Evolutionary conservation across 2,329 filamentous ascomycete genomes (phyloP).

Genomic region (Truncatella angustata): DNA sequence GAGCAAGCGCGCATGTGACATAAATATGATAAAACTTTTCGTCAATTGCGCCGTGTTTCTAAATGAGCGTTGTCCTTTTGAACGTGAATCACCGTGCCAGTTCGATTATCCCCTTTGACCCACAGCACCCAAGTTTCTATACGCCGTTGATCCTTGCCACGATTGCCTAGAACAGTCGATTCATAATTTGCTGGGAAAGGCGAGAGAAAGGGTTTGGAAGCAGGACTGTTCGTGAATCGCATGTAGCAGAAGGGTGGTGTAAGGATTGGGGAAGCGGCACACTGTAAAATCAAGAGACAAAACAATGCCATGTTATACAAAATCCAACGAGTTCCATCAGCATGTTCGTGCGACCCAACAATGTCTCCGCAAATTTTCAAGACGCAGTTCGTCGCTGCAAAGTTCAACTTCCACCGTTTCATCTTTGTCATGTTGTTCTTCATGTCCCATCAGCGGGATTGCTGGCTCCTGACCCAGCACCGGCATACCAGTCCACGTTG

Average conservation of each 20-base stretch:
- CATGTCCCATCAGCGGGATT: conserved; percentile 7
- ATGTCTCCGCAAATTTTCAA: background rate
- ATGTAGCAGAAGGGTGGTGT: too few relatives aligned
- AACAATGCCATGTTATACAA: conserved; percentile 8
- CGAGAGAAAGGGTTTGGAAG: background rate
- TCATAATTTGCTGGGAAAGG: background rate
- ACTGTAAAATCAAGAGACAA: background rate
- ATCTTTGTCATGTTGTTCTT: conserved; percentile 10
- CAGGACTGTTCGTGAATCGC: background rate
- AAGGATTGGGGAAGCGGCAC: background rate
- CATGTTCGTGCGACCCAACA: background rate
- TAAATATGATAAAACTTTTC: background rate
- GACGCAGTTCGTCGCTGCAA: conserved; percentile 4
- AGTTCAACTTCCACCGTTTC: conserved; percentile 7
- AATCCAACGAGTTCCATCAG: background rate
- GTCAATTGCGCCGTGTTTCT: background rate
- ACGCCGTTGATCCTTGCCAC: background rate
- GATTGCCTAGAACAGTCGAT: background rate
- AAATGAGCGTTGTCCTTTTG: background rate
- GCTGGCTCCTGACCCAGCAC: conserved; percentile 1
- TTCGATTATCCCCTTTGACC: background rate
- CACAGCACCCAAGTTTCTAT: background rate
- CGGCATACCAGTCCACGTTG: background rate
- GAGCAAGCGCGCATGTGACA: background rate
- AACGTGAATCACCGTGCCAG: background rate